Conservation (phyloP, 2,329 filamentous ascomycete genomes). For the Phaeomoniella chlamydospora region DNA sequence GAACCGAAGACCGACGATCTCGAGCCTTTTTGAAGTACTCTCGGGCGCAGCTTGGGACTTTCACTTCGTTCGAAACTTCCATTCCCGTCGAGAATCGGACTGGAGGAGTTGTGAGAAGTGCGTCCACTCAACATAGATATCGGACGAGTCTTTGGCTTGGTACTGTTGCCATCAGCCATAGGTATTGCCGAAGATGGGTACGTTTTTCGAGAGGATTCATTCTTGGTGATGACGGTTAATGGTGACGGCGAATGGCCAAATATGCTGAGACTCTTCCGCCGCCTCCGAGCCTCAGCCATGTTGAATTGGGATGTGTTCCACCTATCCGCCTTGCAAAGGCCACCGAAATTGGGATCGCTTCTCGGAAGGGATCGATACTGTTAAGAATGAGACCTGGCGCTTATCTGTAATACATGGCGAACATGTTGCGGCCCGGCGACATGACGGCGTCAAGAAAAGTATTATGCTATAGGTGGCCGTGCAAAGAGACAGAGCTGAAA, state of each 20-base stretch:
- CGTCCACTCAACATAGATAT: conserved; percentile 2
- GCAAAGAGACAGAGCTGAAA: too few relatives aligned
- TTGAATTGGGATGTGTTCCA: too few relatives aligned
- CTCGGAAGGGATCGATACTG: too few relatives aligned
- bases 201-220: conserved; percentile 5
- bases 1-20: conserved; percentile 46
- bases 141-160: conserved; percentile 3
- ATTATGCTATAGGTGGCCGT: too few relatives aligned
- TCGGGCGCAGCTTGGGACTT: conserved; percentile 20
- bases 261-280: conserved; percentile 19
- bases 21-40: conserved; percentile 26
- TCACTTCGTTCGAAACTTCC: conserved; percentile 11
- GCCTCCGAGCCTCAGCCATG: conserved; percentile 13
- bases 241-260: conserved; percentile 12
- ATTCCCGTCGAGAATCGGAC: conserved; percentile 15
- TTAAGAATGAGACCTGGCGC: too few relatives aligned
- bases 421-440: too few relatives aligned
- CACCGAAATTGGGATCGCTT: too few relatives aligned
- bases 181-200: conserved; percentile 19
- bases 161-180: neutral
- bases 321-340: too few relatives aligned
- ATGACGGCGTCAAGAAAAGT: too few relatives aligned
- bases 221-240: conserved; percentile 5
- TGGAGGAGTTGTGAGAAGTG: conserved; percentile 7
- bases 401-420: too few relatives aligned